Conservation (phyloP, 176 grass and related monocot species). For the Zea mays region Zm-B73-REFERENCE-NAM-5.0 NC_050100.1:61579501-61580000, state of each 20-base stretch:
- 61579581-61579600: not conserved
- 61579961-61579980: constrained; percentile 17
- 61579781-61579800: constrained; percentile 69
- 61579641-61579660: not conserved
- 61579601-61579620: not conserved
- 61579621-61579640: not conserved
- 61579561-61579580: constrained; percentile 42
- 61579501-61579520: constrained; percentile 91
- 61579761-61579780: constrained; percentile 83
- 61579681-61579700: constrained; percentile 40
- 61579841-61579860: constrained; percentile 29
- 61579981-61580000: not conserved
- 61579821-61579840: constrained; percentile 41
- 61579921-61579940: not conserved
- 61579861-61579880: not conserved
- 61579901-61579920: not conserved
- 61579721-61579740: constrained; percentile 41
- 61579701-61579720: constrained; percentile 41
- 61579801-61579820: constrained; percentile 55
- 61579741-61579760: constrained; percentile 65
- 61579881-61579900: not conserved
- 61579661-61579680: no score
- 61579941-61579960: not conserved
- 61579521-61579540: constrained; percentile 62
- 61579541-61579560: constrained; percentile 39